Evolutionary conservation across 148 eudicot genomes (phyloP).

Genomic region (Fagopyrum homotropicum): DNA sequence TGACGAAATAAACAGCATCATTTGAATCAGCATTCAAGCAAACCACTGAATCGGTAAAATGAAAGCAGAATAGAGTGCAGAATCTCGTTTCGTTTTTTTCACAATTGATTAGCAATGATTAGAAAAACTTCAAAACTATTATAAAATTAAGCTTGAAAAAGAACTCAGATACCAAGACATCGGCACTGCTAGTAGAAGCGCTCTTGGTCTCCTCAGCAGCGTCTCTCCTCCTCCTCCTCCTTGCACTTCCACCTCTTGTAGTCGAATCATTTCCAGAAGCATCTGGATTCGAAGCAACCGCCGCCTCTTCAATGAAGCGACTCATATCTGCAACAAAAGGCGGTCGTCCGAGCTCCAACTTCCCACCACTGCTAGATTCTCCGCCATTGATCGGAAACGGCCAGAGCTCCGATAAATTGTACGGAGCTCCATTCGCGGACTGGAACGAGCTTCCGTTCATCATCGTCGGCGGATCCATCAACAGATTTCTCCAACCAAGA

Average conservation of each 20-base stretch:
- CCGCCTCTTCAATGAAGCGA: slow-evolving; percentile 15
- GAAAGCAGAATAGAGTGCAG: background rate
- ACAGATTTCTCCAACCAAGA: background rate
- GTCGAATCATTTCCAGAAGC: slow-evolving; percentile 7
- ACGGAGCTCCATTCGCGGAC: slow-evolving; percentile 17
- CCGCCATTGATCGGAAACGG: slow-evolving; percentile 30
- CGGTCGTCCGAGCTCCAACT: slow-evolving; percentile 9
- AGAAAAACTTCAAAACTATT: background rate
- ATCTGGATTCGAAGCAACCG: slow-evolving; percentile 5
- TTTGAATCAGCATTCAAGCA: background rate
- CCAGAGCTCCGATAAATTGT: slow-evolving; percentile 52
- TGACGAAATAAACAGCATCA: background rate
- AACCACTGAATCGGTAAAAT: background rate
- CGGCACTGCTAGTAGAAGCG: slow-evolving; percentile 30
- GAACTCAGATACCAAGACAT: slow-evolving; percentile 24
- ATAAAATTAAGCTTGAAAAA: background rate
- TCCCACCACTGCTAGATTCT: slow-evolving; percentile 12
- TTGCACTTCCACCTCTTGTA: slow-evolving; percentile 9
- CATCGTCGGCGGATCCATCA: slow-evolving; percentile 43
- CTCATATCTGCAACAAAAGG: slow-evolving; percentile 10
- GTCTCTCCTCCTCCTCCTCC: slow-evolving; percentile 13
- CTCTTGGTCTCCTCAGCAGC: slow-evolving; percentile 23
- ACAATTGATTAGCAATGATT: background rate
- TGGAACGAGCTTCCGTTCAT: slow-evolving; percentile 22
- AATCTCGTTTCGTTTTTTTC: background rate